Conservation (phyloP, 257 asterid genomes). For the Nicotiana benthamiana region DNA sequence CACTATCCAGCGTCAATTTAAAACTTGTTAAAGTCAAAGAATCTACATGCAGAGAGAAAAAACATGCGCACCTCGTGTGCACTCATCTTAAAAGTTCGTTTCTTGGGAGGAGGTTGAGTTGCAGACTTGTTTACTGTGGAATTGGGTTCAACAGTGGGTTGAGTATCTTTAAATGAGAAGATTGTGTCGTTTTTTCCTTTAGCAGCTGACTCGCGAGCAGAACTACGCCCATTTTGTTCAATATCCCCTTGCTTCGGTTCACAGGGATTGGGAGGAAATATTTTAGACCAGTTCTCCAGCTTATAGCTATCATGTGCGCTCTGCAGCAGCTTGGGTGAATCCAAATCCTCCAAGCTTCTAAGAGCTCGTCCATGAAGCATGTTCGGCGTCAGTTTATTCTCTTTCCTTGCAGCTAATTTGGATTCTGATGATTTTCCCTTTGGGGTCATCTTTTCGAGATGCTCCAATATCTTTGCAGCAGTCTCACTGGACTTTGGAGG, state of each 20-base stretch:
- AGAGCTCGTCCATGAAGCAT: conserved; percentile 55
- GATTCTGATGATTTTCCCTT: conserved; percentile 58
- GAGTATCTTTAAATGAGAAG: conserved; percentile 18
- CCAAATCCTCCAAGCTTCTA: conserved; percentile 50
- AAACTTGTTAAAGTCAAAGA: not conserved
- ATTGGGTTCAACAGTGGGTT: conserved; percentile 13
- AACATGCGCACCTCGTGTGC: conserved; percentile 55
- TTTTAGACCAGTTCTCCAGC: conserved; percentile 28
- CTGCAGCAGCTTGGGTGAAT: conserved; percentile 40
- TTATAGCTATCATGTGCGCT: conserved; percentile 28
- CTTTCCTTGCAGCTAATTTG: conserved; percentile 33
- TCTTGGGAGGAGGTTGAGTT: conserved; percentile 47
- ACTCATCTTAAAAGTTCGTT: conserved; percentile 59
- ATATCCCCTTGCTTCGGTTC: conserved; percentile 22
- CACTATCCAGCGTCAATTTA: not conserved
- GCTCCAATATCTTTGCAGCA: conserved; percentile 80
- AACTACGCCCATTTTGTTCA: conserved; percentile 26
- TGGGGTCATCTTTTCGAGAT: conserved; percentile 66
- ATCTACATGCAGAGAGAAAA: not conserved
- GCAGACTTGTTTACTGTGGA: conserved; percentile 23
- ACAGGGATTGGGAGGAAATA: conserved; percentile 18
- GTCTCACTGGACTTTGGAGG: conserved; percentile 63
- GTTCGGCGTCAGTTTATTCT: conserved; percentile 38
- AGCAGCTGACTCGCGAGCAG: conserved; percentile 13
- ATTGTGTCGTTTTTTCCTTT: conserved; percentile 13